phyloP scores from a whole-genome alignment of 306 rosid species.

The Prunus mira region DNA sequence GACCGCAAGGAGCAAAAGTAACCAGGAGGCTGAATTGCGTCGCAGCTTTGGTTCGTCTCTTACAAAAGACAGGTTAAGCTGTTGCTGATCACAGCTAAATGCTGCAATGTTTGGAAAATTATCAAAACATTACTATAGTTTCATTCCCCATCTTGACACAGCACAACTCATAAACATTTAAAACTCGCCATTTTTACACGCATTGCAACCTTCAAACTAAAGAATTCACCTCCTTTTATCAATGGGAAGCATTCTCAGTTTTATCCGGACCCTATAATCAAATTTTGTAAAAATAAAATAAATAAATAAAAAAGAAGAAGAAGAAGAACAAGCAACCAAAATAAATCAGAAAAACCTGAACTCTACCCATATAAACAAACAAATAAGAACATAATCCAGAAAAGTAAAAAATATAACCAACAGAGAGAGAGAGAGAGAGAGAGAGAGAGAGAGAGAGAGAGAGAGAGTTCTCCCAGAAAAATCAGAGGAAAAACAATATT shows the following conservation, averaged over 20 bases:
- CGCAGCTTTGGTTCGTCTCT: not conserved
- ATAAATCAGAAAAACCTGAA: not conserved
- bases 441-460: too few relatives aligned
- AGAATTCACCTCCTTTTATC: not conserved
- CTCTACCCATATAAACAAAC: not conserved
- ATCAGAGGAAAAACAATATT: not conserved
- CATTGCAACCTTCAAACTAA: not conserved
- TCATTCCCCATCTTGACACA: not conserved
- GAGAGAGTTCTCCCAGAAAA: too few relatives aligned
- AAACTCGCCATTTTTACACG: not conserved
- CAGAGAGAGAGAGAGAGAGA: not conserved
- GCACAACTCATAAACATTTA: not conserved
- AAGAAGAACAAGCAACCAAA: not conserved
- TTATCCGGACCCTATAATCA: not conserved
- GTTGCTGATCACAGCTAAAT: not conserved
- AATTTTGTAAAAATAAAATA: not conserved
- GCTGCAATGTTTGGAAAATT: not conserved
- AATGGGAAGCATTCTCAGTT: not conserved
- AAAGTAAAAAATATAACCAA: not conserved
- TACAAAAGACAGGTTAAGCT: not conserved
- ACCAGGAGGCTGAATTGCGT: not conserved
- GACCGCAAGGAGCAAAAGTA: slow-evolving; percentile 10
- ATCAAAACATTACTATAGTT: not conserved
- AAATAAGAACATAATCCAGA: not conserved
- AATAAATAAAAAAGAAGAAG: not conserved